Percentiles rank a stretch among this genome's conserved stretches.
Conservation (phyloP, 2,329 filamentous ascomycete species). For the Fusarium citri region DNA sequence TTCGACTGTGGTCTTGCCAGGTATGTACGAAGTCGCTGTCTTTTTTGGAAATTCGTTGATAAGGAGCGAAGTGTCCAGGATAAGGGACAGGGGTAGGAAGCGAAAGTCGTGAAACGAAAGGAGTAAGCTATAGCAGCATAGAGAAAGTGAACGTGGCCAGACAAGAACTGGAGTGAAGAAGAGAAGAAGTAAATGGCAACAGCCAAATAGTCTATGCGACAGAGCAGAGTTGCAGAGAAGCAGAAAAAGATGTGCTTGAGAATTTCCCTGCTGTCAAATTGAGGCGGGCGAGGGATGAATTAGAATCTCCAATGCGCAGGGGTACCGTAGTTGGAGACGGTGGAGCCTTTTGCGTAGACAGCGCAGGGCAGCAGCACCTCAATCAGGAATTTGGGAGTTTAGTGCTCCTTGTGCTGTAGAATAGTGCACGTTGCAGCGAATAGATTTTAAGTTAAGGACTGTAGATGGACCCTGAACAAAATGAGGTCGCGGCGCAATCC, state of each 20-base stretch:
- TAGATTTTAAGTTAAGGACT: constrained; percentile 11
- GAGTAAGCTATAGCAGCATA: constrained; percentile 39
- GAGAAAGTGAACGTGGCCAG: constrained; percentile 33
- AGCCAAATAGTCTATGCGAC: constrained; percentile 23
- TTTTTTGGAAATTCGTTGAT: constrained; percentile 34
- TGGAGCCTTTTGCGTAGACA: constrained; percentile 17
- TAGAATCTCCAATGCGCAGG: constrained; percentile 34
- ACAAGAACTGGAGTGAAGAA: constrained; percentile 26
- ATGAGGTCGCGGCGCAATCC: constrained; percentile 35
- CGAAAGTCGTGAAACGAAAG: constrained; percentile 33
- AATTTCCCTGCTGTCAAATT: constrained; percentile 30
- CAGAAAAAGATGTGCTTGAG: constrained; percentile 22
- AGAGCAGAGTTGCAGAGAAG: constrained; percentile 19
- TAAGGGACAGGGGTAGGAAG: constrained; percentile 30
- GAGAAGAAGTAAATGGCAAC: constrained; percentile 15
- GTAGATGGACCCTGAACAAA: constrained; percentile 32
- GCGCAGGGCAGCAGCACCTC: background rate
- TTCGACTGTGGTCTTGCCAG: constrained; percentile 27
- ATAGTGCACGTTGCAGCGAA: constrained; percentile 1
- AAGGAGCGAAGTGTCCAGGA: constrained; percentile 37
- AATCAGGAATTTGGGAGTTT: constrained; percentile 1
- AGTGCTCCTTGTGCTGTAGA: background rate
- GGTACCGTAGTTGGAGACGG: constrained; percentile 44
- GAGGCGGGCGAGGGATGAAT: constrained; percentile 36
- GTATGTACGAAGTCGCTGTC: constrained; percentile 20